These are phyloP conservation scores for Metschnikowia kofuensis DNA, from an alignment of 805 yeast genomes.

Conservation along the genomic window DNA sequence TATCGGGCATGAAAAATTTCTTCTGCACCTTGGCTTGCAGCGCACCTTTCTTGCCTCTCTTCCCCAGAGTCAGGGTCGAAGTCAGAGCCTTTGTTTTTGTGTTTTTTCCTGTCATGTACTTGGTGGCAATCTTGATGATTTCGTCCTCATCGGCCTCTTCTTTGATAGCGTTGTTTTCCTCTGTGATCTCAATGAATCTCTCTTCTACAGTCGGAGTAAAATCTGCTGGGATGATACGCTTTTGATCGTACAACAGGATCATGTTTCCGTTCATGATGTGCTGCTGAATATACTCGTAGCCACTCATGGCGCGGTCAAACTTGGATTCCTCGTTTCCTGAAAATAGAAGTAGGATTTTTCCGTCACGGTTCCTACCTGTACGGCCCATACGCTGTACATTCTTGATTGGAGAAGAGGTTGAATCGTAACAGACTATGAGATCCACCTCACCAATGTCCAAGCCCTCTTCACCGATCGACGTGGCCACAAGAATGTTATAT, in stretches of 20 bases:
- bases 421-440: conserved; percentile 86
- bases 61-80: conserved; percentile 1
- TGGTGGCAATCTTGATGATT: conserved; percentile 65
- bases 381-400: conserved; percentile 96
- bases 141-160: conserved; percentile 63
- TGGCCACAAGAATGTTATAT: conserved; percentile 83
- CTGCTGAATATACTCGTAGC: conserved; percentile 74
- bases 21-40: conserved; percentile 28
- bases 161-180: conserved; percentile 57
- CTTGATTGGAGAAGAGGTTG: conserved; percentile 90
- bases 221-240: conserved; percentile 64
- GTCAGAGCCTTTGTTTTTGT: conserved; percentile 10
- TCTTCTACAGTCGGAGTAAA: conserved; percentile 56
- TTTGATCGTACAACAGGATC: conserved; percentile 46
- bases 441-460: conserved; percentile 98
- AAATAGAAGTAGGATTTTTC: conserved; percentile 71
- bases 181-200: conserved; percentile 61
- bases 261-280: conserved; percentile 52
- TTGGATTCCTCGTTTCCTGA: conserved; percentile 76
- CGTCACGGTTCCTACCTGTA: conserved; percentile 94
- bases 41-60: conserved; percentile 14
- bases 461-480: conserved; percentile 98
- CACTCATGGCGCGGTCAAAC: conserved; percentile 80
- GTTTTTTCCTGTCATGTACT: conserved; percentile 47
- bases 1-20: conserved; percentile 70